These are phyloP conservation scores for Eucalyptus erythrocorys DNA, from an alignment of 345 rosid genomes.

Conservation along the genomic window DNA sequence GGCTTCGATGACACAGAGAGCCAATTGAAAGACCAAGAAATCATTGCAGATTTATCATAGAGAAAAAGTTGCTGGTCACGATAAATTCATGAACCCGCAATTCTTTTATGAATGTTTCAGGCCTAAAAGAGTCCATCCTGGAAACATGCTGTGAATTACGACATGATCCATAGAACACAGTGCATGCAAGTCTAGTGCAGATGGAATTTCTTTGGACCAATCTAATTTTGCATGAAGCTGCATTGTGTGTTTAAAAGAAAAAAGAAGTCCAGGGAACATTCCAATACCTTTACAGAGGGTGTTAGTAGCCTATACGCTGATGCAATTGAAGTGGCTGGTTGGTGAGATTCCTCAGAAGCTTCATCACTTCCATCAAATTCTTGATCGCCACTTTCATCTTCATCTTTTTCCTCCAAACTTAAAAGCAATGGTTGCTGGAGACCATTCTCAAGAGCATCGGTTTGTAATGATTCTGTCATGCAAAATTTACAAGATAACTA, in stretches of 20 bases:
- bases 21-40: not conserved
- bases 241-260: not conserved
- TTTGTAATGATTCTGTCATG: constrained; percentile 35
- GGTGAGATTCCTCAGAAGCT: constrained; percentile 53
- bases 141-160: not conserved
- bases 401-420: constrained; percentile 35
- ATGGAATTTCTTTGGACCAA: not conserved
- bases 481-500: constrained; percentile 2
- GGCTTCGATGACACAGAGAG: not conserved
- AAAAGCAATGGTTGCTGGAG: constrained; percentile 59
- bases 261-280: not conserved
- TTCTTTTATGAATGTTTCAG: not conserved
- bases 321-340: constrained; percentile 55
- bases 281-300: constrained; percentile 87
- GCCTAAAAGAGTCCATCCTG: not conserved
- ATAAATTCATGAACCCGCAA: not conserved
- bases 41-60: not conserved
- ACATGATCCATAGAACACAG: not conserved
- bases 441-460: constrained; percentile 65
- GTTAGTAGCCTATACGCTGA: constrained; percentile 84
- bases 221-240: not conserved
- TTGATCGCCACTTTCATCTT: constrained; percentile 44
- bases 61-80: not conserved
- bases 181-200: not conserved
- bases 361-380: constrained; percentile 79